Percentiles rank a stretch among this genome's conserved stretches.
phyloP scores from a whole-genome alignment of 352 stramenopile species.

The Globisporangium alternatum region DNA sequence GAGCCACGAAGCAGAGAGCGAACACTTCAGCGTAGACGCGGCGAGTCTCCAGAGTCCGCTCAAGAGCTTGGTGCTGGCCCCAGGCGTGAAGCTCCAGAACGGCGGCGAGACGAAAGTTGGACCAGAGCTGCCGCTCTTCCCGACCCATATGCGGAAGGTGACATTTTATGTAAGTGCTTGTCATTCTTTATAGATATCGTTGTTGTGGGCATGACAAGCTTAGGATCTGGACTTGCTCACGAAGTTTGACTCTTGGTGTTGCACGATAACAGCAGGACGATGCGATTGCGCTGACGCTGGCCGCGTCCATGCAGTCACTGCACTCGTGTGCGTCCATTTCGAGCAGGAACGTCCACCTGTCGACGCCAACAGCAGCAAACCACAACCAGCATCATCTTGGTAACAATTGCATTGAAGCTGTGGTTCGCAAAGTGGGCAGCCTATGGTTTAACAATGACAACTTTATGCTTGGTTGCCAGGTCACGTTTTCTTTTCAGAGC shows the following conservation, averaged over 20 bases:
- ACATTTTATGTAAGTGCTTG: conserved; percentile 28
- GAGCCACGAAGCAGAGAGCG: neutral
- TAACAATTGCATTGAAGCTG: neutral
- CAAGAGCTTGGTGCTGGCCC: conserved; percentile 20
- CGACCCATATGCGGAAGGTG: conserved; percentile 27
- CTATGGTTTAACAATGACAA: too few relatives aligned
- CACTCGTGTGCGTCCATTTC: conserved; percentile 6
- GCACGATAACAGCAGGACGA: conserved; percentile 21
- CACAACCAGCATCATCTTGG: conserved; percentile 3
- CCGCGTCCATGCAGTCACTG: conserved; percentile 13
- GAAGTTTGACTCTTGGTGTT: too few relatives aligned
- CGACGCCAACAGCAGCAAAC: neutral
- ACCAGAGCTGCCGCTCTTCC: conserved; percentile 25
- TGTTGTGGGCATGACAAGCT: neutral
- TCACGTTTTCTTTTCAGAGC: neutral
- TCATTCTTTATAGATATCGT: neutral
- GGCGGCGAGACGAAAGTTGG: conserved; percentile 21
- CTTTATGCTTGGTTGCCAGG: neutral
- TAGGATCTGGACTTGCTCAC: neutral
- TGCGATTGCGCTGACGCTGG: neutral
- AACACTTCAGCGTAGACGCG: neutral
- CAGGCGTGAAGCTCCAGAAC: conserved; percentile 29
- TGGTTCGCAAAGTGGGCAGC: too few relatives aligned
- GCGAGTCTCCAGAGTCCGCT: conserved; percentile 9
- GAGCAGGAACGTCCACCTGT: conserved; percentile 6